Conservation (phyloP, 306 rosid species). For the Ormosia emarginata region DNA sequence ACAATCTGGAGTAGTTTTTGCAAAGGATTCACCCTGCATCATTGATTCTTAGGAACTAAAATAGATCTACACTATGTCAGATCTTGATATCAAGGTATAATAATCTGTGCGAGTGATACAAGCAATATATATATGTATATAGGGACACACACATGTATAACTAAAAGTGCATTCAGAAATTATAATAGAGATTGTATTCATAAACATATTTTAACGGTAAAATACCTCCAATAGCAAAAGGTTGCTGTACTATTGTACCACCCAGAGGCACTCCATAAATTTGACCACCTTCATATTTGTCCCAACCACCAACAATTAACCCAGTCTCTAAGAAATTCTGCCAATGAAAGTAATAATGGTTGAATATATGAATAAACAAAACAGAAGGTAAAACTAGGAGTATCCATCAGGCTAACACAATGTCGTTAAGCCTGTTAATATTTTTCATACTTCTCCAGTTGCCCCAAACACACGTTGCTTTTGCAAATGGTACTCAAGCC, state of each 20-base stretch:
- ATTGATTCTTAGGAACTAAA: background rate
- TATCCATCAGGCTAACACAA: background rate
- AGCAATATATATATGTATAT: background rate
- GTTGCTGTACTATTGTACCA: slow-evolving; percentile 85
- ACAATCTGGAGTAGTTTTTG: background rate
- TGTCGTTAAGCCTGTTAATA: background rate
- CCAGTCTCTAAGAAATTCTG: slow-evolving; percentile 90
- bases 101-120: background rate
- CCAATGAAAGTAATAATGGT: slow-evolving; percentile 20
- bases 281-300: slow-evolving; percentile 91
- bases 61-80: background rate
- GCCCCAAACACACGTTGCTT: background rate
- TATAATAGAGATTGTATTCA: background rate
- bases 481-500: background rate
- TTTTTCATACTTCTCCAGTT: background rate
- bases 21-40: background rate
- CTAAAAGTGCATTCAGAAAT: background rate
- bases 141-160: background rate
- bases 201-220: background rate
- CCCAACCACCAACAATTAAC: slow-evolving; percentile 94
- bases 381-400: background rate
- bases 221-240: slow-evolving; percentile 92
- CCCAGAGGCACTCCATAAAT: slow-evolving; percentile 89
- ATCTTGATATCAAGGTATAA: slow-evolving; percentile 3
- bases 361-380: background rate